Evolutionary conservation across 805 yeast species (phyloP).

Genomic region (Dipodascus geniculatus): DNA sequence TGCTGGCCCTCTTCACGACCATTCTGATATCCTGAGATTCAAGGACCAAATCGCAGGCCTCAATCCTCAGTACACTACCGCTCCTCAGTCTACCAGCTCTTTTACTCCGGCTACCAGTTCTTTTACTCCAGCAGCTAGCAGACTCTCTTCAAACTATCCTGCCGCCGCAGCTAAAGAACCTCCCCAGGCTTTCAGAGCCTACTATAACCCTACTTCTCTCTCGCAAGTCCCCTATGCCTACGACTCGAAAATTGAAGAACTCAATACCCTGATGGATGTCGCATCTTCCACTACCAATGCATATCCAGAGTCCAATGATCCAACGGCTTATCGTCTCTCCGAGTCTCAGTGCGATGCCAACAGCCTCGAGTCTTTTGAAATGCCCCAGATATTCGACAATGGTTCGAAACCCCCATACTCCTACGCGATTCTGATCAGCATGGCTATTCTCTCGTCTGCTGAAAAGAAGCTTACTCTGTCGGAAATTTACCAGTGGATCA

Average conservation of each 20-base stretch:
- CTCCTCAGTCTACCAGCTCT: slow-evolving; percentile 4
- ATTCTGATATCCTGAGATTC: not conserved
- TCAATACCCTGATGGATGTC: not conserved
- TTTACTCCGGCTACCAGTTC: too few species aligned
- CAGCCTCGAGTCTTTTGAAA: slow-evolving; percentile 6
- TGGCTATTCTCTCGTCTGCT: slow-evolving; percentile 80
- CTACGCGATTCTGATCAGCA: slow-evolving; percentile 85
- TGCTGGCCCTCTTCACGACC: not conserved
- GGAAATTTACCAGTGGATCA: slow-evolving; percentile 88
- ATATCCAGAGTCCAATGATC: slow-evolving; percentile 1
- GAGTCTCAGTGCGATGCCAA: not conserved
- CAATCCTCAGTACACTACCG: too few species aligned
- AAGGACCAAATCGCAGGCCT: not conserved
- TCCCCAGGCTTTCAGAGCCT: not conserved
- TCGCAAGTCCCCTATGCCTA: slow-evolving; percentile 1
- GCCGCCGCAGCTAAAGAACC: not conserved
- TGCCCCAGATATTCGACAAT: slow-evolving; percentile 38
- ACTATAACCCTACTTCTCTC: not conserved
- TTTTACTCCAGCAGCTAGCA: too few species aligned
- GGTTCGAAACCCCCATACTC: slow-evolving; percentile 84
- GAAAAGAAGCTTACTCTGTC: slow-evolving; percentile 59
- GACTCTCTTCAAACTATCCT: too few species aligned
- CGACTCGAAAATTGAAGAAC: not conserved
- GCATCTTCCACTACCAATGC: slow-evolving; percentile 1
- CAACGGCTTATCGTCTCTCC: not conserved